Evolutionary conservation across 164 flowering plant species (phyloP).

Genomic region (Sedum album): DNA sequence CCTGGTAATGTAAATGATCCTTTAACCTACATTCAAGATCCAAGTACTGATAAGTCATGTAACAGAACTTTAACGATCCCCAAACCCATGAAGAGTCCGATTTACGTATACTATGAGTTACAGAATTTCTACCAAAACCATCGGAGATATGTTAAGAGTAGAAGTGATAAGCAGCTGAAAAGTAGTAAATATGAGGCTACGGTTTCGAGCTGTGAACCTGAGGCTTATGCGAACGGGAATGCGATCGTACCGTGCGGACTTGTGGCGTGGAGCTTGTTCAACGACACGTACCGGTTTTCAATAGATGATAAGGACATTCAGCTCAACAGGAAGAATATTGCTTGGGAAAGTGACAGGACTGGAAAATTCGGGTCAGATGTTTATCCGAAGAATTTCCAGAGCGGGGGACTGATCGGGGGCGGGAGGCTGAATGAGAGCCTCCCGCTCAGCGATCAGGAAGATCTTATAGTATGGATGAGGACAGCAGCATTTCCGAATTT

Average conservation of each 20-base stretch:
- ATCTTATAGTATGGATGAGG: too few species aligned
- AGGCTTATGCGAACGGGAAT: slow-evolving; percentile 23
- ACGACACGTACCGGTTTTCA: slow-evolving; percentile 77
- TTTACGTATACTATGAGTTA: slow-evolving; percentile 73
- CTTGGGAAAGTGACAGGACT: slow-evolving; percentile 93
- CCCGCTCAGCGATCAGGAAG: slow-evolving; percentile 63
- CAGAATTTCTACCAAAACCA: slow-evolving; percentile 86
- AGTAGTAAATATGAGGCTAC: slow-evolving; percentile 14
- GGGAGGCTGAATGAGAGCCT: slow-evolving; percentile 27
- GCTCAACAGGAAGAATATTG: slow-evolving; percentile 64
- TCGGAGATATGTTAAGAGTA: slow-evolving; percentile 90
- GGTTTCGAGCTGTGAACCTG: slow-evolving; percentile 49
- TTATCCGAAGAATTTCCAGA: slow-evolving; percentile 78
- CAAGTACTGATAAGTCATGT: slow-evolving; percentile 41
- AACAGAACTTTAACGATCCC: slow-evolving; percentile 43
- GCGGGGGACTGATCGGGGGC: too few species aligned
- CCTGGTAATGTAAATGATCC: slow-evolving; percentile 31
- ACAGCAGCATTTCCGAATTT: background rate
- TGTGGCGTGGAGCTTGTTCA: slow-evolving; percentile 51
- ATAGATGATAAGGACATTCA: slow-evolving; percentile 34
- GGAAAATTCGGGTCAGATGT: slow-evolving; percentile 79
- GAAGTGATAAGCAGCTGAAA: slow-evolving; percentile 65
- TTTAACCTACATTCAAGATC: slow-evolving; percentile 43
- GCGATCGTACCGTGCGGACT: slow-evolving; percentile 94
- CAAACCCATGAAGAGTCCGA: slow-evolving; percentile 63